phyloP scores from a whole-genome alignment of 148 eudicot species.

The Selenicereus undatus region DNA sequence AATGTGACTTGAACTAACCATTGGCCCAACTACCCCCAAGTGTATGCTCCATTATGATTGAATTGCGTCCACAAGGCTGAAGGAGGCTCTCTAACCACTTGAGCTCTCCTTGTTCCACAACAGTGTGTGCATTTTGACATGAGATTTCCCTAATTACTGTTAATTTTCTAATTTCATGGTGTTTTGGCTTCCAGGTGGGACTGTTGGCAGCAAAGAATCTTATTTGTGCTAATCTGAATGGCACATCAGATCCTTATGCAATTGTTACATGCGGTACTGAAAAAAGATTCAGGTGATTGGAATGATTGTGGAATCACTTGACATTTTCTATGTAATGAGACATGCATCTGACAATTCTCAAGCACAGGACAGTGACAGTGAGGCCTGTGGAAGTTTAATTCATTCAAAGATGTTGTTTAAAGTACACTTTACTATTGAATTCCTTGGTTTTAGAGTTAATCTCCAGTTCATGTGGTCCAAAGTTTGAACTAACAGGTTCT shows the following conservation, averaged over 20 bases:
- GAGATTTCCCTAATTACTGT: neutral
- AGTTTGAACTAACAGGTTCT: neutral
- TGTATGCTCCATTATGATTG: neutral
- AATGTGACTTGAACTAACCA: neutral
- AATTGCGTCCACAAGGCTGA: neutral
- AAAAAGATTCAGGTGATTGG: constrained; percentile 85
- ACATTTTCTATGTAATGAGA: neutral
- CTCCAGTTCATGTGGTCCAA: neutral
- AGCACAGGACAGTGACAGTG: neutral
- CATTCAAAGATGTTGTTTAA: neutral
- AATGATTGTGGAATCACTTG: neutral
- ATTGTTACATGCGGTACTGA: constrained; percentile 81
- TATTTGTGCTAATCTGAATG: constrained; percentile 79
- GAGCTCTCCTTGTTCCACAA: neutral
- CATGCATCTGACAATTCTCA: neutral
- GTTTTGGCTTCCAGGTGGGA: constrained; percentile 48
- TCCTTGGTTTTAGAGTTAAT: neutral
- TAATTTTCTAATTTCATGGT: neutral
- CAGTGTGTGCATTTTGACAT: neutral
- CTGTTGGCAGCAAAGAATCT: constrained; percentile 90
- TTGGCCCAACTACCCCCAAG: neutral
- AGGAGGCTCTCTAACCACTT: neutral
- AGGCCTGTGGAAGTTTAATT: neutral
- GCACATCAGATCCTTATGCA: constrained; percentile 95
- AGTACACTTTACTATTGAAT: neutral